A percentile compares a stretch with the other conserved stretches of the same genome.
phyloP scores from a whole-genome alignment of 148 eudicot genomes.

The Dysphania ambrosioides region DNA sequence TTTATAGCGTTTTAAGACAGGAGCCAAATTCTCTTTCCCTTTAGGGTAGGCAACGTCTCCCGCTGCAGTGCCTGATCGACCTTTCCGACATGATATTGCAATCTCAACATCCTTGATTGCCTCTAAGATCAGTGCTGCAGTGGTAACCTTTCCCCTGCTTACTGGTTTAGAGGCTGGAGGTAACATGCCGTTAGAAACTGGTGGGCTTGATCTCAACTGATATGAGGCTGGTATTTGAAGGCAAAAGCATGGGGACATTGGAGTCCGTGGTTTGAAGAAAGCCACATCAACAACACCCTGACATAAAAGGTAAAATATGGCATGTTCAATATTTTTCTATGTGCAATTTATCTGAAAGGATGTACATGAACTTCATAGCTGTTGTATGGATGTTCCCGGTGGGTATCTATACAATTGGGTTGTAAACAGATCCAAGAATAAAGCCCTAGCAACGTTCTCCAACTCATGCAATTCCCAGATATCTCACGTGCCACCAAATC shows the following conservation, averaged over 20 bases:
- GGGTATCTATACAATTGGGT: no score
- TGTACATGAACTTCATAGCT: background rate
- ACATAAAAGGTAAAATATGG: background rate
- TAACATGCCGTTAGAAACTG: slow-evolving; percentile 48
- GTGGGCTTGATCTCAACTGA: slow-evolving; percentile 57
- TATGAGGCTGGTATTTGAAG: slow-evolving; percentile 58
- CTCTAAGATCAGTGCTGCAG: slow-evolving; percentile 61
- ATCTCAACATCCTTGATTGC: slow-evolving; percentile 80
- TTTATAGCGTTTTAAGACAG: slow-evolving; percentile 93
- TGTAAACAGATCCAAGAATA: no score
- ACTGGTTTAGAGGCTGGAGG: slow-evolving; percentile 66
- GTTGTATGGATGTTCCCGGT: no score
- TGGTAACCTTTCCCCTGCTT: slow-evolving; percentile 64
- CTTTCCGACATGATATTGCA: slow-evolving; percentile 79
- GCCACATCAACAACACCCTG: slow-evolving; percentile 90
- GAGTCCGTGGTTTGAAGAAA: slow-evolving; percentile 67
- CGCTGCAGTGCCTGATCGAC: slow-evolving; percentile 90
- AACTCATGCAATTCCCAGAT: no score
- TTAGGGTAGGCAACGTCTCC: slow-evolving; percentile 97
- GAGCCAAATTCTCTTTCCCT: slow-evolving; percentile 93
- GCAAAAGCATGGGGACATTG: slow-evolving; percentile 76
- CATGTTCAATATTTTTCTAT: background rate
- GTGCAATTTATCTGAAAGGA: background rate
- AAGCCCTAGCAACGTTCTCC: no score
- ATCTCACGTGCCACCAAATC: no score